Percentiles rank a stretch among this genome's conserved stretches.
These are phyloP conservation scores for Inga leiocalycina DNA, from an alignment of 306 rosid genomes.

Conservation along the genomic window DNA sequence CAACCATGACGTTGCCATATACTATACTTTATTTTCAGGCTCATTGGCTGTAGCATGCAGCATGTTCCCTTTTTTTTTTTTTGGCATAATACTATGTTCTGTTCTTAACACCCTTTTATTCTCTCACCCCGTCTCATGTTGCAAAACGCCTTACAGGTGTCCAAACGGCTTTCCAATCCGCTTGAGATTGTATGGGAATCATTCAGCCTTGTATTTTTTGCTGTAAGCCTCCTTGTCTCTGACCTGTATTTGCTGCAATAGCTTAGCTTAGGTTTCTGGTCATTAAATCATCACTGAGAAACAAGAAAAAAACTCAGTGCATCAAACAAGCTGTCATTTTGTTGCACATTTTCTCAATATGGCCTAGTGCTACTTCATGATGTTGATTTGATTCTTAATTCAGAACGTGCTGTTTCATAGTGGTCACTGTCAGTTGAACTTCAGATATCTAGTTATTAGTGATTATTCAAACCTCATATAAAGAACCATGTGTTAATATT, in stretches of 20 bases:
- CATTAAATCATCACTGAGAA: slow-evolving; percentile 25
- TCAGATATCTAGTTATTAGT: neutral
- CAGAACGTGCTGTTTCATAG: neutral
- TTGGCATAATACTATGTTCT: neutral
- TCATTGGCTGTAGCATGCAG: neutral
- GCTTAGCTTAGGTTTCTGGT: slow-evolving; percentile 14
- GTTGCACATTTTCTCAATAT: slow-evolving; percentile 17
- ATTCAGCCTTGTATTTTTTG: slow-evolving; percentile 93
- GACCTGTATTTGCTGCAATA: slow-evolving; percentile 13
- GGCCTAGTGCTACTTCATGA: neutral
- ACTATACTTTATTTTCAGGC: neutral
- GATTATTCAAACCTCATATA: neutral
- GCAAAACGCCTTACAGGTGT: slow-evolving; percentile 48
- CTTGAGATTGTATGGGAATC: slow-evolving; percentile 90
- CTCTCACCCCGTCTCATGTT: neutral
- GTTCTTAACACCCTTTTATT: neutral
- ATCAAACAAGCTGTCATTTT: slow-evolving; percentile 22
- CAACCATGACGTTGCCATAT: slow-evolving; percentile 17
- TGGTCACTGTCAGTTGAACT: neutral
- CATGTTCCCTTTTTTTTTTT: too few species aligned
- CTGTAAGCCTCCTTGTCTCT: slow-evolving; percentile 60
- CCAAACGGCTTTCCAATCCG: slow-evolving; percentile 78
- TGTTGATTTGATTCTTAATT: neutral
- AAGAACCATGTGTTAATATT: slow-evolving; percentile 11
- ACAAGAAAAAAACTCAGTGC: neutral